Evolutionary conservation across 108 stramenopile species (phyloP).

Genomic region (Craspedostauros australis): DNA sequence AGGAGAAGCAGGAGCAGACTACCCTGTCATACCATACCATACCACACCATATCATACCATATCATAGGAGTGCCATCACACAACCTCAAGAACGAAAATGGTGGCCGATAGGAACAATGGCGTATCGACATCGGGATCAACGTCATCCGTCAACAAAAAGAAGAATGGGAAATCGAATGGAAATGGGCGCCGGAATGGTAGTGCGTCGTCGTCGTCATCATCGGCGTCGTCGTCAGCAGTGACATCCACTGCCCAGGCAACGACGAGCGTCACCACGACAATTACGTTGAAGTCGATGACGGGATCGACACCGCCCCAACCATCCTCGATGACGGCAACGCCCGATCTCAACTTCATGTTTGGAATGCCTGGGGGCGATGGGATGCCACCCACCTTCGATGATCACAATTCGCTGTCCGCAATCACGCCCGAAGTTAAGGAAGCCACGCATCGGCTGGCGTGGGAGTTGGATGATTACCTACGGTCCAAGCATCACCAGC

Average conservation of each 20-base stretch:
- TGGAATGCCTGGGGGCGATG: slow-evolving; percentile 11
- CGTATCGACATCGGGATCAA: too few relatives aligned
- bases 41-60: too few relatives aligned
- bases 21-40: too few relatives aligned
- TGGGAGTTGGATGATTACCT: slow-evolving; percentile 24
- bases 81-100: too few relatives aligned
- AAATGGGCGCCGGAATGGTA: too few relatives aligned
- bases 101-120: too few relatives aligned
- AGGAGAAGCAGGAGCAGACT: too few relatives aligned
- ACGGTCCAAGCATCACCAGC: slow-evolving; percentile 4
- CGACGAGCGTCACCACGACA: slow-evolving; percentile 6
- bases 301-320: neutral
- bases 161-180: too few relatives aligned
- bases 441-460: slow-evolving; percentile 12
- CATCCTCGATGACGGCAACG: neutral
- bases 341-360: slow-evolving; percentile 1
- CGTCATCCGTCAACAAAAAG: too few relatives aligned
- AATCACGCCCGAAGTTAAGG: slow-evolving; percentile 4
- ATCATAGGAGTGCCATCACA: too few relatives aligned
- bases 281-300: neutral
- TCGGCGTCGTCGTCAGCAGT: neutral
- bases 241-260: neutral
- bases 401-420: slow-evolving; percentile 6
- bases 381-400: neutral
- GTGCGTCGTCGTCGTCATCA: too few relatives aligned